Evolutionary conservation across 805 yeast species (phyloP).

Genomic region (Clavispora asparagi): DNA sequence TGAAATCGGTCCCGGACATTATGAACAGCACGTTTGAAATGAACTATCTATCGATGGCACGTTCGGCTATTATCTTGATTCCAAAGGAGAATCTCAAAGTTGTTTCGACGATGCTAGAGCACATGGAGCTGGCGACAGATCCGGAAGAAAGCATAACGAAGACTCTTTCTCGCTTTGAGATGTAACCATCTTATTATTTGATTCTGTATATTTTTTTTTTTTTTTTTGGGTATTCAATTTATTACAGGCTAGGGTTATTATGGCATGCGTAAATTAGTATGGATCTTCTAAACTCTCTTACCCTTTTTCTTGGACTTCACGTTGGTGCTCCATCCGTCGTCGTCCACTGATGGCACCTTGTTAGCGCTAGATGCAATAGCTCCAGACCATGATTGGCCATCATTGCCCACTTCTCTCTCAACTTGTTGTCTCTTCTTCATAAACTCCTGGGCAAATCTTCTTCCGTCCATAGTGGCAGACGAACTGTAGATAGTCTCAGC

Average conservation of each 20-base stretch:
- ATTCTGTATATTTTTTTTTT: no score
- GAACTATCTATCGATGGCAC: slow-evolving; percentile 58
- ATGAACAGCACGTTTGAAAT: slow-evolving; percentile 36
- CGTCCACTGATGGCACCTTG: slow-evolving; percentile 34
- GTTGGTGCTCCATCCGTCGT: slow-evolving; percentile 44
- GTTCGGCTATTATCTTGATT: slow-evolving; percentile 54
- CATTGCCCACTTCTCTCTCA: slow-evolving; percentile 48
- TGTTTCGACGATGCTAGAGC: slow-evolving; percentile 18
- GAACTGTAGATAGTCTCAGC: slow-evolving; percentile 89
- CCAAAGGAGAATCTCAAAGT: slow-evolving; percentile 43
- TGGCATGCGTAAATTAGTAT: background rate
- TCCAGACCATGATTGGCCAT: slow-evolving; percentile 63
- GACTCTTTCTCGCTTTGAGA: background rate
- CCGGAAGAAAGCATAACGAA: background rate
- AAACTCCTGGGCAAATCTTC: slow-evolving; percentile 89
- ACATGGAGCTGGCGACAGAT: background rate
- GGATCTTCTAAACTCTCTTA: slow-evolving; percentile 18
- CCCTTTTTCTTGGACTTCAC: slow-evolving; percentile 36
- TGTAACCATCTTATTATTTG: background rate
- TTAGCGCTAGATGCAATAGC: slow-evolving; percentile 49
- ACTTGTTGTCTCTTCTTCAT: slow-evolving; percentile 69
- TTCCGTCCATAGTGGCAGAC: slow-evolving; percentile 88
- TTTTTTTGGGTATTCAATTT: background rate
- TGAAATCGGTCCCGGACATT: slow-evolving; percentile 11
- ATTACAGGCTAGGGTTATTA: background rate